phyloP scores from a whole-genome alignment of 352 stramenopile genomes.

The Hyaloperonospora arabidopsidis region DNA sequence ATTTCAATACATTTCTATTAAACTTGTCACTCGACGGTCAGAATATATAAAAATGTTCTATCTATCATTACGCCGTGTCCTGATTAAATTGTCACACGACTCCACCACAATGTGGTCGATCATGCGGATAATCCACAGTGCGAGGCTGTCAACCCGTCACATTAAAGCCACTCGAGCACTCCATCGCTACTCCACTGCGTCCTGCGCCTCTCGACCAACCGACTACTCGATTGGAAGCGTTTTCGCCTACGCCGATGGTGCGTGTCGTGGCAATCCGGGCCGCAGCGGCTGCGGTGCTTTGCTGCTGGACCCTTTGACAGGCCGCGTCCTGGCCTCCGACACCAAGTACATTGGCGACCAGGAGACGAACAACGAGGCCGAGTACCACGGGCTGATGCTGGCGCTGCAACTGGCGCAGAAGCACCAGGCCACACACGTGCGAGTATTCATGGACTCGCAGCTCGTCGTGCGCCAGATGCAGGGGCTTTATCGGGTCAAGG shows the following conservation, averaged over 20 bases:
- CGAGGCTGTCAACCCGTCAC: constrained; percentile 2
- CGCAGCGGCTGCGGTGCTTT: constrained; percentile 53
- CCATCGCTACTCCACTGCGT: constrained; percentile 7
- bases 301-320: constrained; percentile 34
- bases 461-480: constrained; percentile 72
- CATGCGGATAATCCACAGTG: neutral
- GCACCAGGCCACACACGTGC: constrained; percentile 27
- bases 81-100: no score
- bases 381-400: constrained; percentile 61
- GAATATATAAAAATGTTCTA: no score
- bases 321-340: constrained; percentile 35
- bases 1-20: no score
- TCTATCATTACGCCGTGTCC: no score
- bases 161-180: neutral
- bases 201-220: constrained; percentile 2
- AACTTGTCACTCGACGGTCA: no score
- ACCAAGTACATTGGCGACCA: constrained; percentile 45
- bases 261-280: constrained; percentile 65
- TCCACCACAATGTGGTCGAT: no score
- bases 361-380: constrained; percentile 67
- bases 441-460: constrained; percentile 74
- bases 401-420: constrained; percentile 46
- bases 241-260: constrained; percentile 53
- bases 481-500: constrained; percentile 64
- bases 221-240: constrained; percentile 7